Base-by-base conservation (phyloP, 2,329 filamentous ascomycete species). In the Colletotrichum ledebouriae region DNA sequence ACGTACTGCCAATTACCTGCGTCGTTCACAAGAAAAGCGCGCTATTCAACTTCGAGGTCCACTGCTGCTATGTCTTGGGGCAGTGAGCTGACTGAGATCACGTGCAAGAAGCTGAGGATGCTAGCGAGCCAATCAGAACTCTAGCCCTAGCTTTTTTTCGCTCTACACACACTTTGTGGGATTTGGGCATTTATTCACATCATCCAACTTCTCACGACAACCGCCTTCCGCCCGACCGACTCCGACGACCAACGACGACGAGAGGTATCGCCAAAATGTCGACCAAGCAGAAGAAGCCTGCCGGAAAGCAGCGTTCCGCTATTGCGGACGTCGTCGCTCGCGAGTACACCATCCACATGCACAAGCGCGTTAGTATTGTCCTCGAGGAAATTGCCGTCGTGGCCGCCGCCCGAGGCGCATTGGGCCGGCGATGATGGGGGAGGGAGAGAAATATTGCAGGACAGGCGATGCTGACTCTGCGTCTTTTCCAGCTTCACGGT, bases 341-440 rank as follows among this genome's bases (percentile, higher is more conserved):
- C 90, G 97, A 99, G 89, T 99, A 99, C 91, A 99, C 96, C 85
- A 98, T 99, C 88, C 95, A 99, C 90, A 88, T 99, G 79, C 96
- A 99, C 93, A 98, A 97, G 93, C 92, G 95, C 70, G 70, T 71
- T 61, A 71, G 70, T 71, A 71, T 57, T 59, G 34, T 50, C 67
- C 70, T 44, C 7, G 29, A 29, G 37, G 41, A 13, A 22, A 22
- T 29, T 7, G 29, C 49, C 57, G 66, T 42, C 42, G 66, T 50
- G 83, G 70, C 67, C 64, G 68, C 62, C 47, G 53, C 49, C 22
- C 29, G 50, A 25, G 13, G 33, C 60, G 34, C 17, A 7, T 4
- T 7, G 41, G 47, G 49, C 57, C 10, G 15, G 20, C 59, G 34
- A 34, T 39, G 58, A 67, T 34, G 58, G 53, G n/a, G 25, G 13